A percentile compares a stretch with the other conserved stretches of the same genome.
Evolutionary conservation across 2,329 filamentous ascomycete genomes (phyloP).

Genomic region (Cladosporium colombiae): DNA sequence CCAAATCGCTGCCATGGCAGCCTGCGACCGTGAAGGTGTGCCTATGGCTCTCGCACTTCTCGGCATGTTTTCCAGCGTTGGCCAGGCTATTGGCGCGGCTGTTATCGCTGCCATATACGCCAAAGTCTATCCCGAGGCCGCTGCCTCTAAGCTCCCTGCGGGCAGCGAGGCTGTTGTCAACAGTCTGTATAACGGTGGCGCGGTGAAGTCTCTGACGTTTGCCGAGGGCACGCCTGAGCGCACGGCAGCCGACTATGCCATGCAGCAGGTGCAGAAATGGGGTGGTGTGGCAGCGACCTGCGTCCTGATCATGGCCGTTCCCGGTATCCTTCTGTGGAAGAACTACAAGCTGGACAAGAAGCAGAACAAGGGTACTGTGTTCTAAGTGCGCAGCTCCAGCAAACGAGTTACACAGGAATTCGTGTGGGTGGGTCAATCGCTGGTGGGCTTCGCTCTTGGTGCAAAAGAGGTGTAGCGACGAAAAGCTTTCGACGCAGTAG

Average conservation of each 20-base stretch:
- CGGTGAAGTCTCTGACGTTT: slow-evolving; percentile 53
- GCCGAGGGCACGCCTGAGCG: slow-evolving; percentile 45
- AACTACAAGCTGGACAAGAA: slow-evolving; percentile 41
- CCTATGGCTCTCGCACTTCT: slow-evolving; percentile 30
- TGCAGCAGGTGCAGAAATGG: slow-evolving; percentile 49
- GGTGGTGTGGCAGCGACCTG: slow-evolving; percentile 43
- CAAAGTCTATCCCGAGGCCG: slow-evolving; percentile 27
- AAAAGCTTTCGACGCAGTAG: background rate
- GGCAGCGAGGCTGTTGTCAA: slow-evolving; percentile 33
- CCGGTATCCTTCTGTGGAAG: slow-evolving; percentile 38
- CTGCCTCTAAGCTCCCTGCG: slow-evolving; percentile 22
- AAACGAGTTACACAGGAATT: background rate
- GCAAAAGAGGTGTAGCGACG: background rate
- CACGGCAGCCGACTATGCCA: slow-evolving; percentile 48
- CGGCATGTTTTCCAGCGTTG: slow-evolving; percentile 28
- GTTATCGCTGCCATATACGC: slow-evolving; percentile 32
- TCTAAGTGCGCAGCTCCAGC: slow-evolving; percentile 22
- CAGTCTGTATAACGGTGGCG: slow-evolving; percentile 50
- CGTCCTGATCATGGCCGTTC: slow-evolving; percentile 36
- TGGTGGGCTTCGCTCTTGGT: background rate
- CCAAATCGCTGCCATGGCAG: slow-evolving; percentile 62
- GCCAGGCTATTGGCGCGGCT: slow-evolving; percentile 58
- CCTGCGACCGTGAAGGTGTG: slow-evolving; percentile 34
- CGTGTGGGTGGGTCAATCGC: background rate
- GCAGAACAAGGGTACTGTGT: slow-evolving; percentile 40